Percentiles rank a stretch among this genome's conserved stretches.
These are phyloP conservation scores for Microcyclospora pomicola DNA, from an alignment of 2,329 filamentous ascomycete species.

Conservation along the genomic window DNA sequence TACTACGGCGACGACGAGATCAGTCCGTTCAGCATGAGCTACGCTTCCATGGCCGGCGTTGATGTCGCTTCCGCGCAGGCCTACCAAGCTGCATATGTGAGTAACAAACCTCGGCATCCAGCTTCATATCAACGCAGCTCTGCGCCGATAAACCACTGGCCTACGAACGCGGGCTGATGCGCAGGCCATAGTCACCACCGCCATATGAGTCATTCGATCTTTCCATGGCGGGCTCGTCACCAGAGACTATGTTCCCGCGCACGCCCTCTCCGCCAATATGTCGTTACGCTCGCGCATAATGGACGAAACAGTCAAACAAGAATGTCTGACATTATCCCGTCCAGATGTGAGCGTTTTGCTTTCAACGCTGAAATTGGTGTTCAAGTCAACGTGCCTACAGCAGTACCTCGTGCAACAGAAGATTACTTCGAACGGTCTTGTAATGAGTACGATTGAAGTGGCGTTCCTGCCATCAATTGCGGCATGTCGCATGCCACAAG, in stretches of 20 bases:
- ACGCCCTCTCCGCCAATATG: conserved; percentile 47
- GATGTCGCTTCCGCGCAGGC: conserved; percentile 47
- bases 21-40: conserved; percentile 53
- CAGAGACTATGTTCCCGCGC: conserved; percentile 30
- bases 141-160: conserved; percentile 4
- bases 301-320: too few relatives aligned
- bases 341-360: too few relatives aligned
- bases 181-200: conserved; percentile 51
- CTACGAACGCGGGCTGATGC: conserved; percentile 16
- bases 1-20: conserved; percentile 46
- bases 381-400: too few relatives aligned
- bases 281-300: too few relatives aligned
- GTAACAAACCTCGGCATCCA: conserved; percentile 36
- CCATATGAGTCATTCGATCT: conserved; percentile 61
- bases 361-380: too few relatives aligned
- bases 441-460: neutral
- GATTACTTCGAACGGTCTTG: too few relatives aligned
- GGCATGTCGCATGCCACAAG: neutral
- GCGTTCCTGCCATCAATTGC: conserved; percentile 1
- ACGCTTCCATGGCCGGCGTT: conserved; percentile 50
- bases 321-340: too few relatives aligned
- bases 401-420: too few relatives aligned
- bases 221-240: conserved; percentile 35
- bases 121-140: conserved; percentile 6
- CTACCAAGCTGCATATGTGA: conserved; percentile 61